Base-by-base conservation (phyloP, 495 filamentous ascomycete species). In the Neurospora sp. region DNA sequence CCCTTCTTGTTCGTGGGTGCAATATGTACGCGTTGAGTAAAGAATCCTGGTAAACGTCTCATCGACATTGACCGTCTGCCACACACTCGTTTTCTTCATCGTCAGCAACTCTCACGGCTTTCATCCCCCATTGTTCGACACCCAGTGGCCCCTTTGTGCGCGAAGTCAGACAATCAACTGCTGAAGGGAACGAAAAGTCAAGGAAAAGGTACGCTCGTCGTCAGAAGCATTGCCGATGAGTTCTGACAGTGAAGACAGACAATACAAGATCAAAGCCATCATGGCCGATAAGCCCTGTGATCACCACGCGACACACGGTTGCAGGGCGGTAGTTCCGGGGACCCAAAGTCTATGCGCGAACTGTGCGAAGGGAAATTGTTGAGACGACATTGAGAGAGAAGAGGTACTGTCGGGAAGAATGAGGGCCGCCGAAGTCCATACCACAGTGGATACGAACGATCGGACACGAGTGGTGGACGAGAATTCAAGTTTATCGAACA, bases 251-350 rank as follows among this genome's bases (percentile, higher is more conserved):
- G 5, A 16, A 62, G 27, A 31, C 4, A 62, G 54, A 35, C 0
- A 31, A 62, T 0, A 54, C 1, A 62, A 35, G 5, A 62, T 4
- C 5, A 31, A 62, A 4, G 1, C 6, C 27, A 35, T 31, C 23
- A 79, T 79, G 76, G 74, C 78, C 38, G 46, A 77, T 10, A 79
- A 79, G 38, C 75, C 72, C 54, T 79, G 78, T 70, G 74, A 77
- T 70, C 78, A 79, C 70, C 31, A 78, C 66, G 4, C n/a, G 14
- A 71, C 62, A 11, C 74, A 76, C 44, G 74, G 72, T 11, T 76
- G 75, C 74, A 71, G 44, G 40, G 72, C 39, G 62, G 54, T 74
- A 31, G 77, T 75, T 12, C 42, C 44, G 3, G 54, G 70, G 5
- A 39, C 41, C 11, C 49, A 71, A 39, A 74, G 40, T n/a, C 74